Conservation (phyloP, 2,329 filamentous ascomycete genomes). For the Aureobasidium subglaciale region DNA sequence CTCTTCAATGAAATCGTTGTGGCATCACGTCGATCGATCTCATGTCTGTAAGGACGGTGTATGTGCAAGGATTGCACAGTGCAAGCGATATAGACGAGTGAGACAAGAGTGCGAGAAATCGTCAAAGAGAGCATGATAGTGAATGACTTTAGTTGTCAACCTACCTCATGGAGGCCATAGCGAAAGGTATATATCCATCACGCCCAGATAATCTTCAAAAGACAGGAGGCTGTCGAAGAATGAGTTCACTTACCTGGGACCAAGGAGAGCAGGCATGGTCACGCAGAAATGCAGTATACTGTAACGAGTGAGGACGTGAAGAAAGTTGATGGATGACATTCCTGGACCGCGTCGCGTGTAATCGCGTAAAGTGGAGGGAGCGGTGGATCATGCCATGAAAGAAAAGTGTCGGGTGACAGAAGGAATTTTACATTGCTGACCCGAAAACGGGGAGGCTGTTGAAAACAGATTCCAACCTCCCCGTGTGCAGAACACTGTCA, state of each 20-base stretch:
- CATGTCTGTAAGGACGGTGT: conserved; percentile 1
- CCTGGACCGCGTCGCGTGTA: conserved; percentile 10
- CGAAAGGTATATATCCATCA: neutral
- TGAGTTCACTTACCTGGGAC: conserved; percentile 2
- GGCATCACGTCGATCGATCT: neutral
- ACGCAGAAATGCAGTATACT: conserved; percentile 14
- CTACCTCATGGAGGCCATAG: neutral
- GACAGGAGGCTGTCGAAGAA: conserved; percentile 14
- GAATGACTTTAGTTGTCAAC: neutral
- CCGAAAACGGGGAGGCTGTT: conserved; percentile 11
- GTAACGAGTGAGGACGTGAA: conserved; percentile 2
- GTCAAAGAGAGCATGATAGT: conserved; percentile 1
- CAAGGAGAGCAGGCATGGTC: conserved; percentile 1
- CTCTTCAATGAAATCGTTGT: neutral
- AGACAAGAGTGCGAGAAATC: neutral
- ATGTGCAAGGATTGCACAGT: conserved; percentile 2
- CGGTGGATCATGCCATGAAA: neutral
- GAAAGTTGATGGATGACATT: conserved; percentile 8
- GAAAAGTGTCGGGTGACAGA: conserved; percentile 5
- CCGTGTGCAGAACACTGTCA: too few species aligned
- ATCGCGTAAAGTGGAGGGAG: conserved; percentile 4
- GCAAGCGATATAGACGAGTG: neutral
- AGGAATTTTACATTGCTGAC: conserved; percentile 5
- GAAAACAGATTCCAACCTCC: neutral
- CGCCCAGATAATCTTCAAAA: neutral